These are phyloP conservation scores for Eremochloa ophiuroides DNA, from an alignment of 176 grass and related monocot species.

Conservation along the genomic window DNA sequence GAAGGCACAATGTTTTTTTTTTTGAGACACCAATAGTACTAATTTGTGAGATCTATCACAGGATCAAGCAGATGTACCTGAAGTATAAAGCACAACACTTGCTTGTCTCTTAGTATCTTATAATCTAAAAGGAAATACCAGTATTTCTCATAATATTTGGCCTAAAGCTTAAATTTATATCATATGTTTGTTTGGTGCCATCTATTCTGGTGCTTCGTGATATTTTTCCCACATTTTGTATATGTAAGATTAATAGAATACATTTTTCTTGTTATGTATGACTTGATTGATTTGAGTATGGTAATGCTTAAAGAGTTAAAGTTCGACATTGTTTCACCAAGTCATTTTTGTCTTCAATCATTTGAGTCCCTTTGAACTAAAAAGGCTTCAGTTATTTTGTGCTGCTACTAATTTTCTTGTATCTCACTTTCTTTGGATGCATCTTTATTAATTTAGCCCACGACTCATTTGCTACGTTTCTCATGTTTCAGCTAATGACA, in stretches of 20 bases:
- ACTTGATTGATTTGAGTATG: neutral
- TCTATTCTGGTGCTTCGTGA: neutral
- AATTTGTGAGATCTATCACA: neutral
- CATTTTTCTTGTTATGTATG: neutral
- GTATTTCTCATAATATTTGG: neutral
- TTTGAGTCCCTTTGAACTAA: neutral
- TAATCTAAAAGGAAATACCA: neutral
- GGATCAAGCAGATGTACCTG: neutral
- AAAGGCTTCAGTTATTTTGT: neutral
- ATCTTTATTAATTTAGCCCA: neutral
- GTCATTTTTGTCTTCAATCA: neutral
- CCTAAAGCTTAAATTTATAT: neutral
- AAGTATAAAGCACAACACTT: neutral
- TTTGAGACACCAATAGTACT: neutral
- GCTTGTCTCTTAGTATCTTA: neutral
- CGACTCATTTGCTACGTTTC: neutral
- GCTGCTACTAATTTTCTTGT: neutral
- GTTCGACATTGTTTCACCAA: neutral
- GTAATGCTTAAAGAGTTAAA: neutral
- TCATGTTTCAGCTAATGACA: constrained; percentile 32
- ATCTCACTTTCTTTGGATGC: neutral
- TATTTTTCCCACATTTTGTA: neutral
- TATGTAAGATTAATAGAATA: neutral
- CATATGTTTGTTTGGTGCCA: neutral
- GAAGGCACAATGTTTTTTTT: neutral